These are phyloP conservation scores for Yamadazyma kanchanaburiensis DNA, from an alignment of 1,139 yeast genomes.

Conservation along the genomic window DNA sequence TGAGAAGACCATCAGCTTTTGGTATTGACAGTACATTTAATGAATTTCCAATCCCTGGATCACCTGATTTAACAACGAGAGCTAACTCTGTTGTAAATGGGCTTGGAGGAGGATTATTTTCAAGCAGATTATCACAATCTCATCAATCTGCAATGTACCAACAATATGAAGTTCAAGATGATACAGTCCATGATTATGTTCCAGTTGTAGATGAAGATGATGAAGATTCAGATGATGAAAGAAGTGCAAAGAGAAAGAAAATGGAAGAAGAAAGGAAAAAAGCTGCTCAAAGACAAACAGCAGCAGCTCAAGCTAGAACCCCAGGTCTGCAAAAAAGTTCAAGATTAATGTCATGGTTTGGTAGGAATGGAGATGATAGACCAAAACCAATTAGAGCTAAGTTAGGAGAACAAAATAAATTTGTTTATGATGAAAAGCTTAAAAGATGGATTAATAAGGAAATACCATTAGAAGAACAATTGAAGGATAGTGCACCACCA, in stretches of 20 bases:
- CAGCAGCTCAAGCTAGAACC: slow-evolving; percentile 11
- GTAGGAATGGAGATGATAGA: slow-evolving; percentile 48
- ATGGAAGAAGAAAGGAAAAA: slow-evolving; percentile 11
- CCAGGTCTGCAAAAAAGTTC: slow-evolving; percentile 8
- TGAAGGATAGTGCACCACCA: slow-evolving; percentile 58
- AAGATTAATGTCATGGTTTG: slow-evolving; percentile 55
- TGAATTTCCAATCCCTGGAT: slow-evolving; percentile 46
- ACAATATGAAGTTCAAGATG: slow-evolving; percentile 47
- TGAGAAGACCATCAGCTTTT: slow-evolving; percentile 16
- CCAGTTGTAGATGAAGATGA: slow-evolving; percentile 47
- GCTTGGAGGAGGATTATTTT: slow-evolving; percentile 31
- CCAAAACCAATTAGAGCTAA: slow-evolving; percentile 82
- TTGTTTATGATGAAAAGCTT: slow-evolving; percentile 78
- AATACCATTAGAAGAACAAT: slow-evolving; percentile 68
- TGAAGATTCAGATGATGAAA: slow-evolving; percentile 34
- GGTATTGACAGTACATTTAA: slow-evolving; percentile 30
- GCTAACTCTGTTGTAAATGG: slow-evolving; percentile 47
- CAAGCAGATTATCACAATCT: slow-evolving; percentile 43
- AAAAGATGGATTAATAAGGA: slow-evolving; percentile 84
- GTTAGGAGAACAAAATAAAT: slow-evolving; percentile 73
- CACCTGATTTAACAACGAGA: slow-evolving; percentile 44
- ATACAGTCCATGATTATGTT: slow-evolving; percentile 43
- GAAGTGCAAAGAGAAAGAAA: slow-evolving; percentile 11
- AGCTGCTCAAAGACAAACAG: slow-evolving; percentile 8
- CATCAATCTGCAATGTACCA: slow-evolving; percentile 46